Conservation (phyloP, 495 filamentous ascomycete species). For the Xanthoparmelia taractica region DNA sequence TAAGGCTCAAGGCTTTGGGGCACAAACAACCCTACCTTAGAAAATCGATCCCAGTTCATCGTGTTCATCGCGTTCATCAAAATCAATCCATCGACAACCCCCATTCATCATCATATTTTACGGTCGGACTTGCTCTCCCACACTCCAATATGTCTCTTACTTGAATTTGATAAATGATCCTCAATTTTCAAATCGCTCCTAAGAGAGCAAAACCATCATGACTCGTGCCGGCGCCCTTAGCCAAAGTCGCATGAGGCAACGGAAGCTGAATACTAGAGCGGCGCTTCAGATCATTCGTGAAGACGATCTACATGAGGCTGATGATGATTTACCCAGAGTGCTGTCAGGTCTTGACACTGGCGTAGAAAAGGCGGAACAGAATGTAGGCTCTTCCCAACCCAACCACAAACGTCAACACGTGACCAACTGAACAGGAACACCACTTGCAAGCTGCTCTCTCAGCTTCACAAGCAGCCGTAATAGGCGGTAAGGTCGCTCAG, state of each 20-base stretch:
- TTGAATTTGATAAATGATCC: not conserved
- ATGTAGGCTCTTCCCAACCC: not conserved
- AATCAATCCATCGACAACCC: not conserved
- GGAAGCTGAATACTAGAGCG: slow-evolving; percentile 3
- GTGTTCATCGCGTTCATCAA: not conserved
- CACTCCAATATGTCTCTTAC: not conserved
- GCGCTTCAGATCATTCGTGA: slow-evolving; percentile 2
- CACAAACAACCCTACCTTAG: not conserved
- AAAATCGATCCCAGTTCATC: not conserved
- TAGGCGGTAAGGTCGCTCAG: slow-evolving; percentile 62
- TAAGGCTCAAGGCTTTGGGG: no score
- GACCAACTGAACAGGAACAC: slow-evolving; percentile 57
- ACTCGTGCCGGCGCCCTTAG: slow-evolving; percentile 3
- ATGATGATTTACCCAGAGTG: slow-evolving; percentile 6
- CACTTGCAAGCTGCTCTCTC: slow-evolving; percentile 92
- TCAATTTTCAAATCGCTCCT: not conserved
- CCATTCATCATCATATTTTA: slow-evolving; percentile 1
- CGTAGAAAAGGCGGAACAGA: slow-evolving; percentile 5
- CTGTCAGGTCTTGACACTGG: slow-evolving; percentile 7
- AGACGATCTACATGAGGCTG: slow-evolving; percentile 1
- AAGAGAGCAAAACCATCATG: not conserved
- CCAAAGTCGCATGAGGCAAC: slow-evolving; percentile 5
- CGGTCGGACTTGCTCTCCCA: not conserved
- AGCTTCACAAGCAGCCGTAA: slow-evolving; percentile 55
- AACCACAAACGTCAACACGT: slow-evolving; percentile 22